These are phyloP conservation scores for Colletotrichum sp. DNA, from an alignment of 2,329 filamentous ascomycete species.

Conservation along the genomic window DNA sequence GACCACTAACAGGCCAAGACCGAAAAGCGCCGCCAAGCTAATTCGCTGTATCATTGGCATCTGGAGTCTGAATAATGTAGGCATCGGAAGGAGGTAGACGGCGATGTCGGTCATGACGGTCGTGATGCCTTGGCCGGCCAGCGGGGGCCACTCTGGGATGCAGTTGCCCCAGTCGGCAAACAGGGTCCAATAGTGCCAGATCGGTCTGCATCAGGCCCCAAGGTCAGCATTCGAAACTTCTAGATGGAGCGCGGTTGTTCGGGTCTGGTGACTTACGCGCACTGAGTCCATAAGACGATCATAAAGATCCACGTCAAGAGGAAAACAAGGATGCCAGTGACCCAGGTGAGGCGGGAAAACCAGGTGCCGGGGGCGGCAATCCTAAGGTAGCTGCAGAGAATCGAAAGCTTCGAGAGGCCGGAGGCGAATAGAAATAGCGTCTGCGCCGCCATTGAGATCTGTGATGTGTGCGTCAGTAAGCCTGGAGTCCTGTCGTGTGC, in stretches of 20 bases:
- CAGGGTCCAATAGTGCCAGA: conserved; percentile 33
- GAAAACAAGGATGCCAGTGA: conserved; percentile 30
- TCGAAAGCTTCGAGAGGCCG: conserved; percentile 42
- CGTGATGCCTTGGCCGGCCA: conserved; percentile 34
- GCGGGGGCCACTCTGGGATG: conserved; percentile 30
- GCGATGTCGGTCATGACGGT: conserved; percentile 38
- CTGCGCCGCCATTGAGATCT: conserved; percentile 45
- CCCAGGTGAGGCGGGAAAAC: conserved; percentile 37
- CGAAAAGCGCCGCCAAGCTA: conserved; percentile 40
- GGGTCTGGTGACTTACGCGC: conserved; percentile 29
- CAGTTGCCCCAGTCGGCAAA: conserved; percentile 26
- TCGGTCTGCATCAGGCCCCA: conserved; percentile 11
- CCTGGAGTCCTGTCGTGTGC: accelerated
- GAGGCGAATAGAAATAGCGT: conserved; percentile 44
- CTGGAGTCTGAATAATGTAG: conserved; percentile 34
- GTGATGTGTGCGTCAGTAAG: background rate
- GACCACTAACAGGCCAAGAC: conserved; percentile 41
- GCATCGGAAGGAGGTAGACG: conserved; percentile 42
- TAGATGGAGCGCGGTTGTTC: background rate
- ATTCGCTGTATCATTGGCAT: conserved; percentile 38
- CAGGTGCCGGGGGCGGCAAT: conserved; percentile 37
- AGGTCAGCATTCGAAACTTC: background rate
- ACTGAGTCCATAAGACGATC: conserved; percentile 41
- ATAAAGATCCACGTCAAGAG: conserved; percentile 35
- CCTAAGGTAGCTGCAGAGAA: conserved; percentile 43